Base-by-base conservation (phyloP, 2,329 filamentous ascomycete species). In the Aspergillus flavus region DNA sequence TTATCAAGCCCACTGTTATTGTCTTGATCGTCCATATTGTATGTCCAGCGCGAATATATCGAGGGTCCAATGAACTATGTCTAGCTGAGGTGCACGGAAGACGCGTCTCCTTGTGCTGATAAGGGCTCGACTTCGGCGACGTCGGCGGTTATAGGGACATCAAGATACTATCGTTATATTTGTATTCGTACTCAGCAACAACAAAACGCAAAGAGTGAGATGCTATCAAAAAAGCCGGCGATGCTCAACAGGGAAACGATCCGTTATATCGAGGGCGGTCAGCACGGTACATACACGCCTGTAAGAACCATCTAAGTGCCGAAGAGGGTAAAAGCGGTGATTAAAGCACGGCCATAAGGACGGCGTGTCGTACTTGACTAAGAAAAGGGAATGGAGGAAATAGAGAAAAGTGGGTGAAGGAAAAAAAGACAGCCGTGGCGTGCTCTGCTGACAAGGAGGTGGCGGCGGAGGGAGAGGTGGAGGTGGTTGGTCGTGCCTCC, bases 381-480 rank as follows among this genome's bases (percentile, higher is more conserved):
- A 39, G 39, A 48, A 57, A 57, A 53, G 55, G 48, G 55, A 62
- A 53, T 61, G 39, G 28, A 63, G 61, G 50, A 19, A 59, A 57
- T 32, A 58, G 53, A 66, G 67, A 64, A 66, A 64, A 70, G 45
- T 36, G 56, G 61, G 62, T 36, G 55, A 55, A 48, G 46, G 34
- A 36, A 26, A 56, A 54, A 59, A 50, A 43, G 53, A 46, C 64
- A 54, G 52, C 57, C 55, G 68, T 66, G 68, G 68, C 66, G 68
- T 66, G 68, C 57, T 69, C 69, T 71, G 72, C 72, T 74, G 72
- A 74, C 71, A 71, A 73, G 72, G 71, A 70, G 65, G 68, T 69
- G 68, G 71, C 62, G 69, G 69, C 63, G 64, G 64, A 64, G 67
- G 52, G 65, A 67, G 64, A 67, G 64, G 58, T 61, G 62, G 62